Evolutionary conservation across 495 filamentous ascomycete genomes (phyloP).

Genomic region (Friedmanniomyces endolithicus): DNA sequence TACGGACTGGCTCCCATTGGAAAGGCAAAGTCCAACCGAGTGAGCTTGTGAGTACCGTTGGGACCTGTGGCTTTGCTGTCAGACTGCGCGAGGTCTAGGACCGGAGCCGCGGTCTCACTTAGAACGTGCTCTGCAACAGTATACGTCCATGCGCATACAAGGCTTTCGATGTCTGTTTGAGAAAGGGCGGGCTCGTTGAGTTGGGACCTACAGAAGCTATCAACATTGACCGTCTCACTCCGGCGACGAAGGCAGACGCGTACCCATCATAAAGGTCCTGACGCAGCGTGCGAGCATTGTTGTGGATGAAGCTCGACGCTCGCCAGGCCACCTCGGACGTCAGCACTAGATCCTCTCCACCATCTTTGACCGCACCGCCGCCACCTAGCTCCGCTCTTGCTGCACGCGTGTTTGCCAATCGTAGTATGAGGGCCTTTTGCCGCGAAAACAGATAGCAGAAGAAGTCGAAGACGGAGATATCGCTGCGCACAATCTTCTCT

Average conservation of each 20-base stretch:
- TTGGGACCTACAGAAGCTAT: constrained; percentile 4
- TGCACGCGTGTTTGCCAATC: constrained; percentile 53
- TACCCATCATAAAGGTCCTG: constrained; percentile 49
- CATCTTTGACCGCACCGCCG: background rate
- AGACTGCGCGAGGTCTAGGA: constrained; percentile 4
- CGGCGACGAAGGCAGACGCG: background rate
- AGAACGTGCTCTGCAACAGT: constrained; percentile 66
- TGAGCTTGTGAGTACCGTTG: background rate
- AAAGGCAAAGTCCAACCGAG: constrained; percentile 10
- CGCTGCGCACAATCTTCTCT: constrained; percentile 84
- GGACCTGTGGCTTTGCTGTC: background rate
- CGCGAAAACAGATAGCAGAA: constrained; percentile 85
- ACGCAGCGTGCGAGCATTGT: constrained; percentile 62
- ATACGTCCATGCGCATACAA: constrained; percentile 78
- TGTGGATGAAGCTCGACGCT: constrained; percentile 67
- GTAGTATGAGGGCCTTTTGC: constrained; percentile 70
- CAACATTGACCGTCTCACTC: background rate
- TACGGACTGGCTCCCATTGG: constrained; percentile 10
- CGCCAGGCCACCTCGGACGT: constrained; percentile 71
- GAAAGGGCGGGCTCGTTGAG: background rate
- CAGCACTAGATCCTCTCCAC: constrained; percentile 57
- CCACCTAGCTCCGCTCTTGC: constrained; percentile 2
- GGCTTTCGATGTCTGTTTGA: constrained; percentile 52
- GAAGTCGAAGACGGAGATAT: constrained; percentile 97
- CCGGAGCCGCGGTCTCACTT: constrained; percentile 40